phyloP scores from a whole-genome alignment of 192 early-diverging fungal genomes.

The Dissophora globulifera region DNA sequence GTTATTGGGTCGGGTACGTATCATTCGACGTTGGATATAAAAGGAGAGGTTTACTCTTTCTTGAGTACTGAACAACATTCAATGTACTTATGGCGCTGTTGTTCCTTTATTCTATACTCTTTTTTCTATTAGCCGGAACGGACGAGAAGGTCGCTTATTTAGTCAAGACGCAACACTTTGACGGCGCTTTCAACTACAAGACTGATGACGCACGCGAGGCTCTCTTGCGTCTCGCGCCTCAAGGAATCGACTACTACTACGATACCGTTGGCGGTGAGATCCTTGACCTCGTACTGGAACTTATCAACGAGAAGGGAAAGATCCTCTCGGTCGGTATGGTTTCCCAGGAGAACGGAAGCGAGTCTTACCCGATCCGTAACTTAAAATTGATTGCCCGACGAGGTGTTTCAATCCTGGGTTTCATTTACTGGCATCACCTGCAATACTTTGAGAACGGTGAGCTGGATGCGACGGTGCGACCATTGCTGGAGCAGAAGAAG shows the following conservation, averaged over 20 bases:
- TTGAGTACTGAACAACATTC: too few relatives aligned
- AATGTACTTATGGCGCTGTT: too few relatives aligned
- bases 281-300: slow-evolving; percentile 73
- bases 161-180: slow-evolving; percentile 72
- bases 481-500: slow-evolving; percentile 34
- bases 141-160: slow-evolving; percentile 86
- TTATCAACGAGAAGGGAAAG: slow-evolving; percentile 72
- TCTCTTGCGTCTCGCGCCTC: slow-evolving; percentile 68
- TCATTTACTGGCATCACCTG: slow-evolving; percentile 63
- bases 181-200: slow-evolving; percentile 96
- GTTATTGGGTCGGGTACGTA: slow-evolving; percentile 78
- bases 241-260: slow-evolving; percentile 88
- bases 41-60: neutral
- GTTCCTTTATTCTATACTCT: too few relatives aligned
- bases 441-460: slow-evolving; percentile 54
- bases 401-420: slow-evolving; percentile 67
- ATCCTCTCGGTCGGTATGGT: slow-evolving; percentile 78
- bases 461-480: slow-evolving; percentile 39
- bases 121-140: slow-evolving; percentile 65
- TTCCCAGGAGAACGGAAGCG: slow-evolving; percentile 75
- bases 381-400: slow-evolving; percentile 61
- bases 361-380: slow-evolving; percentile 69
- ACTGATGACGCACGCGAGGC: slow-evolving; percentile 53
- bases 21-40: neutral
- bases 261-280: slow-evolving; percentile 84